phyloP scores from a whole-genome alignment of 768 basidiomycete species.

The Russula sp. region DNA sequence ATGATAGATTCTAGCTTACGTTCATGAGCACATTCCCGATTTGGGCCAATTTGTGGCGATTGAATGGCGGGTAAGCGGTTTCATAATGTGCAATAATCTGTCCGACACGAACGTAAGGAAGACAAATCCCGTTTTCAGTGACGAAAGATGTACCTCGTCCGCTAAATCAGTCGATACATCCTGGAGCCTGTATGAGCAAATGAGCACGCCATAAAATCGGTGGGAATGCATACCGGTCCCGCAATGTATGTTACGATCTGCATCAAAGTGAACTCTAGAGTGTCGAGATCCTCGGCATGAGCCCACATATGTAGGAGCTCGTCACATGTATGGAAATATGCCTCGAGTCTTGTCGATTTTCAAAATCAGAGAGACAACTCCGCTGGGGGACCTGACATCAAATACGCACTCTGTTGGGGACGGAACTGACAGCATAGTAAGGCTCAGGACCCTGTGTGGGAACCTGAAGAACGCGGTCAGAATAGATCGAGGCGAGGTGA shows the following conservation, averaged over 20 bases:
- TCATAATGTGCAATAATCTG: conserved; percentile 30
- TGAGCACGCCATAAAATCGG: background rate
- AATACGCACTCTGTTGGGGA: conserved; percentile 26
- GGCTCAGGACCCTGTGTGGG: conserved; percentile 28
- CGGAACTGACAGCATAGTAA: conserved; percentile 26
- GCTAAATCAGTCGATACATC: conserved; percentile 20
- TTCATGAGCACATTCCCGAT: conserved; percentile 27
- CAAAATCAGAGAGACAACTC: background rate
- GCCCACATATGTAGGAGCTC: conserved; percentile 35
- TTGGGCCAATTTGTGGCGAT: conserved; percentile 24
- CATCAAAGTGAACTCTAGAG: conserved; percentile 32
- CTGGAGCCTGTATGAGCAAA: conserved; percentile 8
- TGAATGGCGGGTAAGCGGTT: conserved; percentile 30
- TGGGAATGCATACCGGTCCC: conserved; percentile 24
- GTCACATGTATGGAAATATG: conserved; percentile 32
- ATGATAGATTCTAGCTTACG: conserved; percentile 6
- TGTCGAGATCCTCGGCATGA: conserved; percentile 33
- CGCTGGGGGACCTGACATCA: background rate
- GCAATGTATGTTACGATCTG: conserved; percentile 33
- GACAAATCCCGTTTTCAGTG: background rate
- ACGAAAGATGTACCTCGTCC: conserved; percentile 15
- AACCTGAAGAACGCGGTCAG: conserved; percentile 21
- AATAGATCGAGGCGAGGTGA: too few relatives aligned
- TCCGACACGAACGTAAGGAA: background rate
- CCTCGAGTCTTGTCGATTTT: conserved; percentile 7